Evolutionary conservation across 139 green algal genomes (phyloP).

Genomic region (Nannochloris sp.): DNA sequence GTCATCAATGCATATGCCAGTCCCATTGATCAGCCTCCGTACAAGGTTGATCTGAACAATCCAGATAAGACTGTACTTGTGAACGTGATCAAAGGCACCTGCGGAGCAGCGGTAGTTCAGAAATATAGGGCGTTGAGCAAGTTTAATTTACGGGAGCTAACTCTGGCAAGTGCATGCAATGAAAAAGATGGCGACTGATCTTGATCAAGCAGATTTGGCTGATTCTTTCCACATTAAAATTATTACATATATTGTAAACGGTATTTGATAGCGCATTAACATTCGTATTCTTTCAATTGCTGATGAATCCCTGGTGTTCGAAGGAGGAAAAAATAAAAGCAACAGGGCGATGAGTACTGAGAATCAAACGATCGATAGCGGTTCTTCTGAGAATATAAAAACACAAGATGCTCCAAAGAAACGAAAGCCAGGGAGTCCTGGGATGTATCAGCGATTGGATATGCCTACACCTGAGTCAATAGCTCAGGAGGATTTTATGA

Average conservation of each 20-base stretch:
- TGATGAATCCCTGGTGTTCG: too few species aligned
- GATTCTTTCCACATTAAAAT: too few species aligned
- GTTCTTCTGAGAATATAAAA: too few species aligned
- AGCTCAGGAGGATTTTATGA: slow-evolving; percentile 73
- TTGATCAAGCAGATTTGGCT: too few species aligned
- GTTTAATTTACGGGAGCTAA: slow-evolving; percentile 12
- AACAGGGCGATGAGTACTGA: too few species aligned
- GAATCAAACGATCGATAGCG: too few species aligned
- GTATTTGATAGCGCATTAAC: too few species aligned
- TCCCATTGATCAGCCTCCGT: slow-evolving; percentile 21
- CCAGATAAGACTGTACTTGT: slow-evolving; percentile 38
- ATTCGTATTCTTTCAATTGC: too few species aligned
- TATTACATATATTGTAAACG: too few species aligned
- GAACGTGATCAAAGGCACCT: slow-evolving; percentile 30
- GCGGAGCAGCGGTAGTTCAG: slow-evolving; percentile 33
- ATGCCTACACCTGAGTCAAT: slow-evolving; percentile 59
- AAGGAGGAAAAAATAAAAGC: too few species aligned
- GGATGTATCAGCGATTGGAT: slow-evolving; percentile 33
- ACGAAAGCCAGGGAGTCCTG: neutral
- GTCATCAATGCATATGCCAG: slow-evolving; percentile 40
- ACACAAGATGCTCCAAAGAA: neutral
- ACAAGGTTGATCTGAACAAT: slow-evolving; percentile 40
- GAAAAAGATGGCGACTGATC: neutral
- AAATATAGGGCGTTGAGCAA: slow-evolving; percentile 26
- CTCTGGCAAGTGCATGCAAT: neutral